A percentile compares a stretch with the other conserved stretches of the same genome.
Evolutionary conservation across 2,329 filamentous ascomycete genomes (phyloP).

Genomic region (Claviceps sp.): DNA sequence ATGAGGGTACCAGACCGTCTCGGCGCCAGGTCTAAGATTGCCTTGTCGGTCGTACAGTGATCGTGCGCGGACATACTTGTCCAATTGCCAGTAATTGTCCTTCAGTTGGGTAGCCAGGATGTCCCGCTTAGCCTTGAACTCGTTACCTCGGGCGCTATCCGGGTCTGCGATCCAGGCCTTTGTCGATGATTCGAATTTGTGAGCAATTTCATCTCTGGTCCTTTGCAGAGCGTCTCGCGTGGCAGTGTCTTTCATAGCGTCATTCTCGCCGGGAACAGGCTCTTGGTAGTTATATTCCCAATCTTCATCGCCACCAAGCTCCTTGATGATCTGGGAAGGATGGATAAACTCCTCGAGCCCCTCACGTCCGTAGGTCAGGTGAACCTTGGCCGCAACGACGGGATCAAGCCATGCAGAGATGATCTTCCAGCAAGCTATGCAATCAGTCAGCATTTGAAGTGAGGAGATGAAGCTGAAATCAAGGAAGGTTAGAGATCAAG

Average conservation of each 20-base stretch:
- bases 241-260: conserved; percentile 29
- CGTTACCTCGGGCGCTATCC: conserved; percentile 10
- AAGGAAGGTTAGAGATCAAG: neutral
- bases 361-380: conserved; percentile 50
- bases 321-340: conserved; percentile 47
- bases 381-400: conserved; percentile 58
- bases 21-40: conserved; percentile 1
- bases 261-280: conserved; percentile 45
- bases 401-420: conserved; percentile 67
- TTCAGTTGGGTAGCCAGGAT: conserved; percentile 36
- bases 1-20: conserved; percentile 3
- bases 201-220: conserved; percentile 37
- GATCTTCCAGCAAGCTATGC: conserved; percentile 36
- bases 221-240: conserved; percentile 34
- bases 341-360: conserved; percentile 50
- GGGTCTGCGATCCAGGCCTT: conserved; percentile 40
- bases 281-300: conserved; percentile 55
- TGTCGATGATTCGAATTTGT: conserved; percentile 45
- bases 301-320: conserved; percentile 46
- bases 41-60: conserved; percentile 45
- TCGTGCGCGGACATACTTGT: conserved; percentile 51
- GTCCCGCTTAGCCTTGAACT: conserved; percentile 24
- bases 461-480: neutral
- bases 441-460: neutral
- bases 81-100: conserved; percentile 56